Conservation (phyloP, 305 asterid genomes). For the Plantago rigida region DNA sequence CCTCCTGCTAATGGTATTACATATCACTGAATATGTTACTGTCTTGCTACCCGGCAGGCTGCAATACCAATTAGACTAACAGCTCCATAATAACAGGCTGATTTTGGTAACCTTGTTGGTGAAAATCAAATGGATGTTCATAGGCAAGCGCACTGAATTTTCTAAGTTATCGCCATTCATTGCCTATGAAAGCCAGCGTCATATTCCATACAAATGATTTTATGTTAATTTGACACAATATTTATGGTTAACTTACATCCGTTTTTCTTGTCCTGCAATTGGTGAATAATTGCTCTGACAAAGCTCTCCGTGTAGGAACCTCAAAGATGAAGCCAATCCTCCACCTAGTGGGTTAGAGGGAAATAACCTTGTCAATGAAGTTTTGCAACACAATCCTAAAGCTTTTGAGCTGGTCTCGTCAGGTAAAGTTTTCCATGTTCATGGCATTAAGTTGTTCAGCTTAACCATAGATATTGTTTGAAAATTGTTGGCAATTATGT, state of each 20-base stretch:
- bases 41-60: too few relatives aligned
- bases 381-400: constrained; percentile 56
- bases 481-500: constrained; percentile 8
- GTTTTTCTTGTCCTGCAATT: constrained; percentile 20
- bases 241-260: background rate
- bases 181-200: too few relatives aligned
- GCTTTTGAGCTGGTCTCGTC: constrained; percentile 50
- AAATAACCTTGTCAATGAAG: constrained; percentile 53
- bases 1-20: too few relatives aligned
- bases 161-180: background rate
- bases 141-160: background rate
- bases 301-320: constrained; percentile 52
- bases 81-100: background rate
- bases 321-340: constrained; percentile 52
- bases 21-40: too few relatives aligned
- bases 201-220: background rate
- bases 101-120: background rate
- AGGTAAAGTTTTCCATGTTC: constrained; percentile 52
- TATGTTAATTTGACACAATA: background rate
- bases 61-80: too few relatives aligned
- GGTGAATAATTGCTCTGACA: constrained; percentile 25
- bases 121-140: background rate
- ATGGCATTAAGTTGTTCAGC: constrained; percentile 17
- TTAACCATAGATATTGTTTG: background rate
- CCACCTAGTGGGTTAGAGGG: constrained; percentile 40